Conservation (phyloP, 2,329 filamentous ascomycete genomes). For the Botryotinia convoluta region DNA sequence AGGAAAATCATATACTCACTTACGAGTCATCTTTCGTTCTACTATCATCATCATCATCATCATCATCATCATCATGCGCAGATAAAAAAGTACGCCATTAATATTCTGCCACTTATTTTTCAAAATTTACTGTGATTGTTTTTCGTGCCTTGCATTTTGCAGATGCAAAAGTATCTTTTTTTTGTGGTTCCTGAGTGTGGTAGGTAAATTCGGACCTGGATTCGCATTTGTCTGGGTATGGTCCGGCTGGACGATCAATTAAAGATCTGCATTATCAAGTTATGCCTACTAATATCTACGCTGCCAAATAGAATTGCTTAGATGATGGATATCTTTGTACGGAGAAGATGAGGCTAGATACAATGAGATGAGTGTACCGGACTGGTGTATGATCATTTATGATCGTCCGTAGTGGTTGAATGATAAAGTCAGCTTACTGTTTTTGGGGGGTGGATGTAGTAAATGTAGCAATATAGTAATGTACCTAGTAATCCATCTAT, state of each 20-base stretch:
- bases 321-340: neutral
- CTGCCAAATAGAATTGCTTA: neutral
- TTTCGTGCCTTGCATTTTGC: slow-evolving; percentile 21
- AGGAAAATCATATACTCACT: neutral
- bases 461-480: neutral
- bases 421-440: slow-evolving; percentile 11
- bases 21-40: neutral
- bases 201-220: neutral
- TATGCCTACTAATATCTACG: neutral
- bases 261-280: slow-evolving; percentile 3
- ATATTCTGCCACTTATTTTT: slow-evolving; percentile 1
- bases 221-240: neutral
- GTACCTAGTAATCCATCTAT: neutral
- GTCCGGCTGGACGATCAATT: neutral
- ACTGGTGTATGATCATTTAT: neutral
- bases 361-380: neutral
- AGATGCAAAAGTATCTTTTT: slow-evolving; percentile 10
- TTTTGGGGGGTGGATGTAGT: neutral
- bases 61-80: neutral
- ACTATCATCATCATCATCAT: neutral
- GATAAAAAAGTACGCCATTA: neutral
- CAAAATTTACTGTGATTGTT: neutral
- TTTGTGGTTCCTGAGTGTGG: neutral
- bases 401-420: neutral
- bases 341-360: neutral